Evolutionary conservation across 2,329 filamentous ascomycete genomes (phyloP), one percentile per base, ranked within the genome.

Genomic region (Paecilomyces sp.): DNA sequence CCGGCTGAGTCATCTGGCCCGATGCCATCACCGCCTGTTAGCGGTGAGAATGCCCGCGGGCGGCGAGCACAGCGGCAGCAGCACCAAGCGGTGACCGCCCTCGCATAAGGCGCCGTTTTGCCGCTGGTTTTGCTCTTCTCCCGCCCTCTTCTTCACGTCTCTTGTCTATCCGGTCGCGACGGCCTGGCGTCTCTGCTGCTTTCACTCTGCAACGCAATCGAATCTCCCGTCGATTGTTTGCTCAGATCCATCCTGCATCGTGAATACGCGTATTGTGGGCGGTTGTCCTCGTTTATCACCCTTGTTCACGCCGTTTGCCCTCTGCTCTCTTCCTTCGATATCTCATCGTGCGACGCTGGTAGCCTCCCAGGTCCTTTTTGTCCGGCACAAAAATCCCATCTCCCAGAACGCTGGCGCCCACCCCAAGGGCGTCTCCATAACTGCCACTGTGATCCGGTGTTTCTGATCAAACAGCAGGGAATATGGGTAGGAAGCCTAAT

Each of bases 401-500:
- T 47, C n/a, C 3, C 41, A 47, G 15, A 47, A 47, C 41, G 9
- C 13, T 18, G n/a, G 41, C 5, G 41, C 41, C 41, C 41, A 47
- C 41, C n/a, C 41, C 41, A 18, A 47, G 6, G 15, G 36, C 13
- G 41, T 22, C n/a, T 18, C 28, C 31, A 58, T 30, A 24, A 13
- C 51, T 52, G 18, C 50, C 25, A 31, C 41, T 13, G 47, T 58
- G 22, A 15, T 51, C 36, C 50, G 25, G 51, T 28, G 54, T 41
- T 24, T 12, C 53, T 13, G 22, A 24, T 9, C 4, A 53, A 30
- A 8, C 6, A 28, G 51, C 55, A 24, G 55, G 34, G 61, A 81
- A 73, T 60, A 93, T 93, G 91, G 91, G 91, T 72, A 85, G 91
- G 71, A 88, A 88, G 77, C 91, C 90, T 65, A 93, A 94, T 75